Evolutionary conservation across 176 grass and related monocot species (phyloP).

Genomic region (Areca catechu): DNA sequence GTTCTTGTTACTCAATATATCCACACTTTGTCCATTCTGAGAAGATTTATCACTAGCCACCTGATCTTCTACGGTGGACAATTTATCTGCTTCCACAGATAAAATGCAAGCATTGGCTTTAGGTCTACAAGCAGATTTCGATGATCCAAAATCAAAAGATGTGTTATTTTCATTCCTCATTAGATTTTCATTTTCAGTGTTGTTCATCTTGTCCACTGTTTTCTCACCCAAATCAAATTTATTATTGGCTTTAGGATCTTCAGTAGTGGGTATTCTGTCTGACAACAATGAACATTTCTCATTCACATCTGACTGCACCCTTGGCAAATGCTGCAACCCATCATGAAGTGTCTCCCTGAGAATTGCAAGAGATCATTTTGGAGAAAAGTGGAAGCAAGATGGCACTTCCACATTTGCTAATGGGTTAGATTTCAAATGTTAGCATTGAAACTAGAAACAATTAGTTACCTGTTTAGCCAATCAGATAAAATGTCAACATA

Average conservation of each 20-base stretch:
- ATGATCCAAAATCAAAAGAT: too few species aligned
- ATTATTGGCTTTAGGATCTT: conserved; percentile 32
- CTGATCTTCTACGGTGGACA: background rate
- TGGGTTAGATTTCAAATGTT: too few species aligned
- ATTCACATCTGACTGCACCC: conserved; percentile 10
- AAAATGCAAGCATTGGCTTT: background rate
- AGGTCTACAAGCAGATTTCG: background rate
- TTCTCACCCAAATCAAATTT: conserved; percentile 3
- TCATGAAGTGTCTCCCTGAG: conserved; percentile 25
- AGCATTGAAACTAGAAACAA: background rate
- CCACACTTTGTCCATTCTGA: conserved; percentile 1
- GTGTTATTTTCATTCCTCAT: conserved; percentile 1
- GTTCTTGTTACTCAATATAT: conserved; percentile 3
- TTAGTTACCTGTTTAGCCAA: conserved; percentile 31
- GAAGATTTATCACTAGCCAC: background rate
- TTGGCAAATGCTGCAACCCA: conserved; percentile 1
- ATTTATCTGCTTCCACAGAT: conserved; percentile 4
- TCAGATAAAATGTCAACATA: conserved; percentile 36
- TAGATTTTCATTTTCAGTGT: conserved; percentile 20
- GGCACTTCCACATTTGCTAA: background rate
- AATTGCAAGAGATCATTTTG: background rate
- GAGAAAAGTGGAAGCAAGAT: too few species aligned
- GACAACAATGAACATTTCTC: conserved; percentile 10
- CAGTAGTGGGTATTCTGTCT: conserved; percentile 21
- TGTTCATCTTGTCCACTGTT: background rate